Evolutionary conservation across 169 alveolate genomes (phyloP), one percentile per base, ranked within the genome.

Genomic region (Babesia microti): DNA sequence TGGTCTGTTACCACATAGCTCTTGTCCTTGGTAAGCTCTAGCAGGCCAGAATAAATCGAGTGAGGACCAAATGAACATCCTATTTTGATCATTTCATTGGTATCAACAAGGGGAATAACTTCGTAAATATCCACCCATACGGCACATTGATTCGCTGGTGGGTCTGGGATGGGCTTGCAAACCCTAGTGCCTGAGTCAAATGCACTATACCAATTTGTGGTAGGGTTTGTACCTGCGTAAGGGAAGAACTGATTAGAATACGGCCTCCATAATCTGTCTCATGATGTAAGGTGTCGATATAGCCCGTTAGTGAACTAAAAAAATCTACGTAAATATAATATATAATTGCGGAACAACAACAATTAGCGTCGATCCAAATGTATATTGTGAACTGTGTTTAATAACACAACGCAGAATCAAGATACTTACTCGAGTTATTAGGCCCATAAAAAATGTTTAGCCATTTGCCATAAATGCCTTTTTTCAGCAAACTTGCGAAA

Each of bases 91-190:
- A 41, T 47, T 22, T 44, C 50, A 12, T 67, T 66, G 23, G 43
- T 22, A 14, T 55, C 51, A 9, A 50, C 43, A 28, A 68, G 59
- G 15, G 70, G 54, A 5, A 75, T 66, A 2, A 74, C 70, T 23
- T 74, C 85, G 54, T 74, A 74, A 19, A 74, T 23, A 17, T 74
- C 85, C 3, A 72, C 49, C 79, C 83, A 71, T 12, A 74, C 66
- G 15, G 50, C 40, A 19, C 58, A 41, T 37, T 75, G 58, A 39
- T 73, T 73, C 41, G 69, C 71, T 15, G 78, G 73, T 5, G 83
- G 85, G 14, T 41, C 61, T 5, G 28, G 9, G 11, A 40, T 24
- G 19, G 56, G 59, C 19, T 59, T 65, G 39, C 39, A 65, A 21
- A 70, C 70, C 42, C 49, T 53, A n/a, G n/a, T n/a, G n/a, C n/a